Evolutionary conservation across 2,329 filamentous ascomycete genomes (phyloP).

Genomic region (Hirsutella thompsonii): DNA sequence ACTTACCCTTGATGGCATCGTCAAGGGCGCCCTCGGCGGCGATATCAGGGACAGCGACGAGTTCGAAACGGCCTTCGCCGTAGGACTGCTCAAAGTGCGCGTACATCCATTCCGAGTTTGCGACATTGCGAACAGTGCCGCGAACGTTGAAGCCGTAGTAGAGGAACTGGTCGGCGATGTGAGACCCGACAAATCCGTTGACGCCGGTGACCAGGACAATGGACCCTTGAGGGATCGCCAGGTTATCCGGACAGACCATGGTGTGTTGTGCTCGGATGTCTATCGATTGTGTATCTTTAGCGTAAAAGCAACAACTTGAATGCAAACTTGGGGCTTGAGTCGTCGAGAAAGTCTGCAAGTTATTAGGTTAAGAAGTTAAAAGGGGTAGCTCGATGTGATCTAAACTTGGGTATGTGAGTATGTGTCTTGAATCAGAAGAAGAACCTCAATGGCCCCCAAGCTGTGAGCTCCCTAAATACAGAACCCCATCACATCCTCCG

Average conservation of each 20-base stretch:
- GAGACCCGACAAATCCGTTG: constrained; percentile 30
- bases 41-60: constrained; percentile 21
- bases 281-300: not conserved
- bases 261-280: not conserved
- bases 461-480: too few species aligned
- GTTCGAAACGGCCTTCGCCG: constrained; percentile 19
- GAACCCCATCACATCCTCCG: not conserved
- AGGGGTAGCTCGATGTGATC: too few species aligned
- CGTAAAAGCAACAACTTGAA: too few species aligned
- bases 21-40: not conserved
- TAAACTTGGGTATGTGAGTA: too few species aligned
- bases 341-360: too few species aligned
- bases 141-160: constrained; percentile 27
- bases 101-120: constrained; percentile 19
- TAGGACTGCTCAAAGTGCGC: constrained; percentile 17
- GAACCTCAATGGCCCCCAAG: too few species aligned
- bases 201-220: constrained; percentile 31
- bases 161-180: constrained; percentile 27
- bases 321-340: too few species aligned
- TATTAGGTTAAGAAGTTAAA: too few species aligned
- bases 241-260: not conserved
- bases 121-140: constrained; percentile 24
- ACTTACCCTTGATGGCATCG: not conserved
- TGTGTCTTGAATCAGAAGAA: too few species aligned
- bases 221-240: constrained; percentile 4